Percentiles rank a stretch among this genome's conserved stretches.
phyloP scores from a whole-genome alignment of 2,329 filamentous ascomycete genomes.

The Aulographum hederae region DNA sequence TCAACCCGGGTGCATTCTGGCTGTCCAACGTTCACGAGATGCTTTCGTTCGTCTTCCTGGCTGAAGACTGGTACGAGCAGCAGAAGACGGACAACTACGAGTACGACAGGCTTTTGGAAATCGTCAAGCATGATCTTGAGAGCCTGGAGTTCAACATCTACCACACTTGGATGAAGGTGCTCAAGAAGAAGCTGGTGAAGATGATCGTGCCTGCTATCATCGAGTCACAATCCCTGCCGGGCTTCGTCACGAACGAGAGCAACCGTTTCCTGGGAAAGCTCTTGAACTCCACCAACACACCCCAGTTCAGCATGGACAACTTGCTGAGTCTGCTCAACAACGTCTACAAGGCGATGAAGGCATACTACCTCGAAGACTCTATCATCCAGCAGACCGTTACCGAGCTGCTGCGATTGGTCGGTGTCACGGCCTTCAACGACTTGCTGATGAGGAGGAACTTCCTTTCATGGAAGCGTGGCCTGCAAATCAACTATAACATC shows the following conservation, averaged over 20 bases:
- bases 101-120: constrained; percentile 91
- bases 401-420: constrained; percentile 79
- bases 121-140: constrained; percentile 97
- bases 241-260: constrained; percentile 96
- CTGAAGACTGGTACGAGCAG: constrained; percentile 98
- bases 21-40: constrained; percentile 98
- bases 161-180: constrained; percentile 99
- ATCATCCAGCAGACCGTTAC: constrained; percentile 94
- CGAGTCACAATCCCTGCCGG: constrained; percentile 91
- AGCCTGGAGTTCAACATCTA: constrained; percentile 99
- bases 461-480: constrained; percentile 95
- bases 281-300: constrained; percentile 70
- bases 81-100: constrained; percentile 99
- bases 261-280: constrained; percentile 97
- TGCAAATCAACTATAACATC: constrained; percentile 99
- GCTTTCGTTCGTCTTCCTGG: constrained; percentile 97
- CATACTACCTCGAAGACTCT: constrained; percentile 88
- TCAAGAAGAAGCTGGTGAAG: constrained; percentile 98
- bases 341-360: constrained; percentile 97
- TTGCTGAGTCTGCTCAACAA: constrained; percentile 88
- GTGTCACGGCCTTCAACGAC: constrained; percentile 97
- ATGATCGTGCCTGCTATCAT: constrained; percentile 99
- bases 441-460: constrained; percentile 95
- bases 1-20: constrained; percentile 97
- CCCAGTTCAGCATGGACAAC: constrained; percentile 99